Evolutionary conservation across 768 basidiomycete species (phyloP).

Genomic region (Agaricus subrufescens): DNA sequence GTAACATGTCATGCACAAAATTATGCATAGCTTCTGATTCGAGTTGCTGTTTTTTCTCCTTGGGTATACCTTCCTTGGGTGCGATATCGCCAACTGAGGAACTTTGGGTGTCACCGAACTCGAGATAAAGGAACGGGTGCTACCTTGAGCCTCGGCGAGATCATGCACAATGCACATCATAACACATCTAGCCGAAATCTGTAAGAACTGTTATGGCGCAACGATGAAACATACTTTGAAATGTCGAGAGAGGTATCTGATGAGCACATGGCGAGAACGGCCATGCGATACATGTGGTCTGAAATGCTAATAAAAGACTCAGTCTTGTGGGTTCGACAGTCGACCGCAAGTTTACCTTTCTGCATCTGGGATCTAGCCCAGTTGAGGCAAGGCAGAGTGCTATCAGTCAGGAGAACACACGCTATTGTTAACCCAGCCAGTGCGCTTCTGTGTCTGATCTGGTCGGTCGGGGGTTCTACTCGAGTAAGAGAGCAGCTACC

Average conservation of each 20-base stretch:
- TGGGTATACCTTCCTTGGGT: constrained; percentile 81
- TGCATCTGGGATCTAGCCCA: constrained; percentile 64
- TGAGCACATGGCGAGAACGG: constrained; percentile 84
- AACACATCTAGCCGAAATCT: constrained; percentile 49
- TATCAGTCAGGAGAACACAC: constrained; percentile 30
- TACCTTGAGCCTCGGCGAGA: constrained; percentile 91
- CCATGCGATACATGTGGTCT: constrained; percentile 98
- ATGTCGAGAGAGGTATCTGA: constrained; percentile 71
- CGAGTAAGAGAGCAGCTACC: constrained; percentile 38
- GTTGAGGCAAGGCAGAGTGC: background rate
- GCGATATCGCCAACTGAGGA: constrained; percentile 88
- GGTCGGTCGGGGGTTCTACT: background rate
- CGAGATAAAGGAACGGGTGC: background rate
- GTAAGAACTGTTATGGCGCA: background rate
- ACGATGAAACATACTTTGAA: constrained; percentile 48
- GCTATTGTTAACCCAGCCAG: constrained; percentile 88
- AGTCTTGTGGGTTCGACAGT: background rate
- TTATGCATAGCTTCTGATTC: constrained; percentile 91
- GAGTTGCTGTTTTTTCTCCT: constrained; percentile 70
- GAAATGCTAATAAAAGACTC: constrained; percentile 54
- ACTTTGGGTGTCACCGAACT: background rate
- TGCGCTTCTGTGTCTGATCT: constrained; percentile 87
- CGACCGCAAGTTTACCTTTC: constrained; percentile 57
- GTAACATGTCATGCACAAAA: constrained; percentile 88
- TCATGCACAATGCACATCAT: constrained; percentile 94